Evolutionary conservation across 495 filamentous ascomycete genomes (phyloP).

Genomic region (Haplographium delicatum): DNA sequence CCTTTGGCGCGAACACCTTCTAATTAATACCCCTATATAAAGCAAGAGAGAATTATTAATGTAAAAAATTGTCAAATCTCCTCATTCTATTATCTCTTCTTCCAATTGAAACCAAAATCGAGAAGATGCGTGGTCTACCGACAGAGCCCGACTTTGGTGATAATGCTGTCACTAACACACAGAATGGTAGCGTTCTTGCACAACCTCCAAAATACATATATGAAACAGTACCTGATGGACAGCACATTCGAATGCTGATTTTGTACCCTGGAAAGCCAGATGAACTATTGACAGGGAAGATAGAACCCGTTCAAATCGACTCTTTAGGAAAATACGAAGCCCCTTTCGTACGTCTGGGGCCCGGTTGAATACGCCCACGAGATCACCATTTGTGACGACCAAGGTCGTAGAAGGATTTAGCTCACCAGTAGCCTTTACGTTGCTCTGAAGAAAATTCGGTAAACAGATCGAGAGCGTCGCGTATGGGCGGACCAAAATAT

Average conservation of each 20-base stretch:
- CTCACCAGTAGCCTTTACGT: constrained; percentile 16
- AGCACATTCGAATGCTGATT: constrained; percentile 9
- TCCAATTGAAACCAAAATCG: too few relatives aligned
- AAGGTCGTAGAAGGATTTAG: constrained; percentile 26
- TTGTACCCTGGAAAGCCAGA: background rate
- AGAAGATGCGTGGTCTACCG: constrained; percentile 1
- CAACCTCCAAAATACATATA: constrained; percentile 8
- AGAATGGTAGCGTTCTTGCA: constrained; percentile 1
- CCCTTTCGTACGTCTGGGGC: constrained; percentile 15
- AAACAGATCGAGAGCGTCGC: constrained; percentile 26
- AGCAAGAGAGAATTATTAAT: too few relatives aligned
- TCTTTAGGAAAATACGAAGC: constrained; percentile 4
- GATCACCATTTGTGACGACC: constrained; percentile 9
- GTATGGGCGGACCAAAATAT: constrained; percentile 24
- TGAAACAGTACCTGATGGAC: background rate
- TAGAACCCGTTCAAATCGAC: constrained; percentile 5
- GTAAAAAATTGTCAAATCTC: too few relatives aligned
- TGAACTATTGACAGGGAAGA: constrained; percentile 6
- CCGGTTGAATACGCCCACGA: constrained; percentile 2
- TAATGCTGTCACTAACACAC: background rate
- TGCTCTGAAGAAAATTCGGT: constrained; percentile 4
- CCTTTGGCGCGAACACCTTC: too few relatives aligned
- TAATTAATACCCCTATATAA: too few relatives aligned
- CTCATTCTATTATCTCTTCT: too few relatives aligned
- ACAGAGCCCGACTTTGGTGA: background rate